A percentile compares a stretch with the other conserved stretches of the same genome.
Conservation (phyloP, 1,284 basidiomycete species). For the Melampsora larici-populina region DNA sequence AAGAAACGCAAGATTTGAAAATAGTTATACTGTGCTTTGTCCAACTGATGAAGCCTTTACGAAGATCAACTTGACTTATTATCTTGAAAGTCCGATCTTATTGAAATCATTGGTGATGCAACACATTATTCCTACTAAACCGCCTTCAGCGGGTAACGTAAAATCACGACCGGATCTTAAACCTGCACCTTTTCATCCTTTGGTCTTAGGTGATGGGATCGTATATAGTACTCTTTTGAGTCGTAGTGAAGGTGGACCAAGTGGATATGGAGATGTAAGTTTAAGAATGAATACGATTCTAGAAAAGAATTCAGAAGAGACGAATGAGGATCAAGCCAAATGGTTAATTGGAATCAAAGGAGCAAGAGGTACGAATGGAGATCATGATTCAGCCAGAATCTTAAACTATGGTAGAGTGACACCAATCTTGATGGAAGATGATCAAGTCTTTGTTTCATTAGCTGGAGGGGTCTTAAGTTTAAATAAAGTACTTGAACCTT, state of each 20-base stretch:
- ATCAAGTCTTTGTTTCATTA: not conserved
- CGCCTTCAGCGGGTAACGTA: not conserved
- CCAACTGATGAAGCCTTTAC: constrained; percentile 91
- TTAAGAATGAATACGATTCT: constrained; percentile 60
- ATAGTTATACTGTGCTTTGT: constrained; percentile 72
- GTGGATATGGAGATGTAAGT: constrained; percentile 73
- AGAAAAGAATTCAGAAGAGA: constrained; percentile 43
- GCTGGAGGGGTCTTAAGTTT: constrained; percentile 14
- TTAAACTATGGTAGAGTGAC: constrained; percentile 77
- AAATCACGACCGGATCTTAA: constrained; percentile 29
- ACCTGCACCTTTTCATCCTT: constrained; percentile 59
- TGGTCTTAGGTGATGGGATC: constrained; percentile 67
- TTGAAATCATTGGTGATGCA: constrained; percentile 74
- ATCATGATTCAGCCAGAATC: constrained; percentile 72
- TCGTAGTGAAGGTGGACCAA: constrained; percentile 52
- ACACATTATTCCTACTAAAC: constrained; percentile 72
- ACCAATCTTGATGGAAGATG: constrained; percentile 47
- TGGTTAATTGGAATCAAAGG: constrained; percentile 86
- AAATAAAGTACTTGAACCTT: constrained; percentile 18
- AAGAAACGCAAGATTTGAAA: not conserved
- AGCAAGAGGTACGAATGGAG: constrained; percentile 70
- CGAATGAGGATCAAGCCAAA: constrained; percentile 61
- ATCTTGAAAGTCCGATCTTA: constrained; percentile 59
- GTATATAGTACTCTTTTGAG: constrained; percentile 72
- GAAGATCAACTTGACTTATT: constrained; percentile 73